Base-by-base conservation (phyloP, 257 asterid species). In the Handroanthus guayacan region DNA sequence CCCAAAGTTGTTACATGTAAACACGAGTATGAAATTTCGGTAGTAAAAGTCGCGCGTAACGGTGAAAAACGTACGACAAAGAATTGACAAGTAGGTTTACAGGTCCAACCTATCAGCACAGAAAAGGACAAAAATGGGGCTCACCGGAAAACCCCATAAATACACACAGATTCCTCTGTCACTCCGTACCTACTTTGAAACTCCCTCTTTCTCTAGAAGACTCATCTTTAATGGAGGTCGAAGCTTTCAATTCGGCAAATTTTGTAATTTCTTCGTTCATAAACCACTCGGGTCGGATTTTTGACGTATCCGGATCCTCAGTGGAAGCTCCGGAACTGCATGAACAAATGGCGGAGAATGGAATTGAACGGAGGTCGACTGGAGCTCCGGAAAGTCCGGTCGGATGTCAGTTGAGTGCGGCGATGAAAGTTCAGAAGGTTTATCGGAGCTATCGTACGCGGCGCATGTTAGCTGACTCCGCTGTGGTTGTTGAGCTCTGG, bases 401-500 rank as follows among this genome's bases (percentile, higher is more conserved):
- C 63, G 67, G 9, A 60, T 61, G 60, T 17, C 58, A 31, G 60
- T 54, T 4, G 60, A 41, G 51, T 57, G 95, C 97, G 10, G 97
- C 95, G 39, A 82, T 82, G 89, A 86, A 65, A 71, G 75, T 91
- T 10, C 97, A 89, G 84, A 91, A 89, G 84, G 89, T 84, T 16
- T 91, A 91, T 67, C 60, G 92, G 79, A 86, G 97, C 48, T 89
- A 91, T 12, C 89, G 95, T 16, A 91, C 95, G 4, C 89, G 93
- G 55, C 91, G 97, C 55, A 89, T 81, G 90, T 80, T 89, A 77
- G 97, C 97, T 0, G 97, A 91, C 72, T 89, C 90, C 62, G 95
- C 97, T 48, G 89, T 91, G 41, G 91, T 89, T n/a, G 93, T 82
- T 5, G 97, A 86, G 71, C 93, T 91, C 70, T 91, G 95, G 97